Base-by-base conservation (phyloP, 345 rosid species). In the Salix koriyanagi region DNA sequence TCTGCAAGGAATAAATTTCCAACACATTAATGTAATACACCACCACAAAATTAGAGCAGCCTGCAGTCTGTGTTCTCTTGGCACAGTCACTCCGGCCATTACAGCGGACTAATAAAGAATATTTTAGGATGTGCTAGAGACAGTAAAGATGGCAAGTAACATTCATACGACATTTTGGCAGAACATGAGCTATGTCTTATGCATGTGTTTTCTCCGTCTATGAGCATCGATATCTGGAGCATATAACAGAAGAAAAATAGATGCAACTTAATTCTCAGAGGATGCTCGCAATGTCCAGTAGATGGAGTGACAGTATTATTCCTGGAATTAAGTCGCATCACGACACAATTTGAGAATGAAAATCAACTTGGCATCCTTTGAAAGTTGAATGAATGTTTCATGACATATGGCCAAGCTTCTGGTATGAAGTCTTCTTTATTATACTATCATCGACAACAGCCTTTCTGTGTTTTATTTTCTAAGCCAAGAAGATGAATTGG, bases 1-100 rank as follows among this genome's bases (percentile, higher is more conserved):
- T 86, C 94, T 87, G 89, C 80, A 84, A 65, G 65, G 21, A 77
- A 71, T 14, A 41, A 44, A 42, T 50, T 42, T 5, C 1, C 14
- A 21, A 48, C 70, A 28, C 32, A 32, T 25, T 23, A 67, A 30
- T 30, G 54, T 23, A 30, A 41, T 28, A 39, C 32, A 6, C 50
- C n/a, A 30, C 25, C 64, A 25, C 66, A 26, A 25, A 26, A 68
- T 70, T 36, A 28, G 2, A 60, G 66, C 11, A 37, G 42, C 25
- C 23, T 50, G n/a, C 9, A 69, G 15, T 37, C 2, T 19, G 26
- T 52, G n/a, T 34, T 54, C 34, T 70, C 21, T 34, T 25, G 48
- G 39, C 5, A 48, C 19, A 15, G 14, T 7, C 32, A 56, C 19
- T 64, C 25, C 21, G 42, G 37, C 34, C 16, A 28, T 16, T 5